Base-by-base conservation (phyloP, 73 alveolate genomes). In the Paramecium pentaurelia region DNA sequence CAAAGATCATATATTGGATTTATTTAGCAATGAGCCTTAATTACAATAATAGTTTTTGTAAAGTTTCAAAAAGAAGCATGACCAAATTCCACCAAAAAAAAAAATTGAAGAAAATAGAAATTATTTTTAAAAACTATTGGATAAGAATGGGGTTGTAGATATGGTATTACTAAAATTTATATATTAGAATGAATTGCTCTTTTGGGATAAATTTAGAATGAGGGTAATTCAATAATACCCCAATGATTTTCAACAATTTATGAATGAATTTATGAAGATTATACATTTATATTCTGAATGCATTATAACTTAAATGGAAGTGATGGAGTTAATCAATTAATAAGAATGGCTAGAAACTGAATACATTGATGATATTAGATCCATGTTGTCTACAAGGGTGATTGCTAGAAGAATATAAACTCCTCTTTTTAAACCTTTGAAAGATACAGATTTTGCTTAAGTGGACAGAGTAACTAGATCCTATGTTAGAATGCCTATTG, bases 401-500 rank as follows among this genome's bases (percentile, higher is more conserved):
- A 71, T 77, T 25, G 68, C 83, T 12, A 22, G 94, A 71, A 58
- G 94, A 30, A 71, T 60, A 22, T 42, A 58, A 8, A 89, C 94
- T 0, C 94, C 94, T 25, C 58, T 71, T 9, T 89, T 89, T 83
- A 89, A 89, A 27, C 94, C 94, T 7, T 68, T 89, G 3, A 89
- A 89, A 47, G 94, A 89, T 54, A 71, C 88, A n/a, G 94, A 89
- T 45, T 89, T 89, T 32, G 75, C 86, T 45, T 64, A 71, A 44
- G 60, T 47, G 8, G 94, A 89, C 11, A 89, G 94, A 71, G 75
- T 89, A 25, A 89, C 94, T 12, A 58, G 88, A 6, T 45, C 86
- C 27, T 89, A 89, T 89, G 94, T 89, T 18, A 60, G 75, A 71
- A 89, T 89, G 94, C 94, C 94, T 14, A 68, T 60, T 12, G 86